Evolutionary conservation across 75 land plant species (phyloP).

Genomic region (Ceratopteris richardii): DNA sequence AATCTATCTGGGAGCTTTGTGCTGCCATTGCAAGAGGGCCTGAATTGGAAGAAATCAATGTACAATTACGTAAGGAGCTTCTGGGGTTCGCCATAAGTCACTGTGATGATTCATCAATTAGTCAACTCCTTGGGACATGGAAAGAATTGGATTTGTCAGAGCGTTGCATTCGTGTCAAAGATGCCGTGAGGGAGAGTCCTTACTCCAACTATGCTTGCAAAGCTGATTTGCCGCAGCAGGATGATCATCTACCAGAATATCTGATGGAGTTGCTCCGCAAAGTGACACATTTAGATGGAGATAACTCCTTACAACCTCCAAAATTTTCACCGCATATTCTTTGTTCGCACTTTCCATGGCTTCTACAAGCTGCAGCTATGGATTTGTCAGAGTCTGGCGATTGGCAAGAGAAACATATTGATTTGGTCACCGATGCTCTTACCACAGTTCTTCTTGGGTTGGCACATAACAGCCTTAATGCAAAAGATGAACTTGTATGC

Average conservation of each 20-base stretch:
- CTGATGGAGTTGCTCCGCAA: background rate
- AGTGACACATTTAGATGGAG: background rate
- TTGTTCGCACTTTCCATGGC: conserved; percentile 63
- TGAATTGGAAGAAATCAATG: conserved; percentile 57
- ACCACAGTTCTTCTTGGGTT: conserved; percentile 53
- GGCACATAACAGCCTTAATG: conserved; percentile 42
- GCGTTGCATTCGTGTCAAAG: background rate
- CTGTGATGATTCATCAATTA: conserved; percentile 90
- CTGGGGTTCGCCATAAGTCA: conserved; percentile 88
- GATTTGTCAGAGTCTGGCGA: background rate
- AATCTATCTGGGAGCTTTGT: conserved; percentile 88
- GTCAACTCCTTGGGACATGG: conserved; percentile 83
- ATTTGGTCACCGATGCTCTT: conserved; percentile 15
- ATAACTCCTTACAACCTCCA: no score
- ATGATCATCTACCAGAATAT: background rate
- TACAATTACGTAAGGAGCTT: conserved; percentile 61
- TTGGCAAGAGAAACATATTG: background rate
- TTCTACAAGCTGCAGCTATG: conserved; percentile 21
- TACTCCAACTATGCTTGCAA: no score
- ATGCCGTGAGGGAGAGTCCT: background rate
- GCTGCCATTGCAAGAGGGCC: conserved; percentile 93
- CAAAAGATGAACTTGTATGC: conserved; percentile 57
- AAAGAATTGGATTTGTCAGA: conserved; percentile 61
- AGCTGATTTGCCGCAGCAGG: no score
- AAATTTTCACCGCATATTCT: background rate